Evolutionary conservation across 257 asterid species (phyloP).

Genomic region (Apocynum venetum): DNA sequence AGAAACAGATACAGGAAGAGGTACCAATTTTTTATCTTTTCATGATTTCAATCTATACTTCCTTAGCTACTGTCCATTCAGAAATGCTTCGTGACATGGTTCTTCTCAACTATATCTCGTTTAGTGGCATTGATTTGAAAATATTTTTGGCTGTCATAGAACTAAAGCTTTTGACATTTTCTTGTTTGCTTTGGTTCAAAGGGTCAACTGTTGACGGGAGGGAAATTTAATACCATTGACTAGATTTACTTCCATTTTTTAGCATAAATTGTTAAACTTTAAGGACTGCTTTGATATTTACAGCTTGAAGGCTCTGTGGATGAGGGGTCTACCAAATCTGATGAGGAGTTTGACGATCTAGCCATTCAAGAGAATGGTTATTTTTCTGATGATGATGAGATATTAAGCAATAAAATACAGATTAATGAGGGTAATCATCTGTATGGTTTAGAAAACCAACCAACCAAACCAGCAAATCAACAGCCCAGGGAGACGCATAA

Average conservation of each 20-base stretch:
- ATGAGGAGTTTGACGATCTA: slow-evolving; percentile 90
- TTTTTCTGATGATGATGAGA: slow-evolving; percentile 46
- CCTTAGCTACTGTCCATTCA: not conserved
- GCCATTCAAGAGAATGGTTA: slow-evolving; percentile 61
- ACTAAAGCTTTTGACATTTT: too few species aligned
- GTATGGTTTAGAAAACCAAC: slow-evolving; percentile 21
- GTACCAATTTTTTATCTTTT: slow-evolving; percentile 24
- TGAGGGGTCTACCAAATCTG: slow-evolving; percentile 74
- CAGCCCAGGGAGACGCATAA: slow-evolving; percentile 33
- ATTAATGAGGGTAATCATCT: slow-evolving; percentile 6
- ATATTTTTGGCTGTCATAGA: too few species aligned
- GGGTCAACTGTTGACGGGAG: not conserved
- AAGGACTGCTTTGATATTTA: not conserved
- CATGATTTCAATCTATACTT: not conserved
- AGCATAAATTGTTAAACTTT: not conserved
- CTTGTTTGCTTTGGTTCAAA: not conserved
- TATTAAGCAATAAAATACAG: slow-evolving; percentile 17
- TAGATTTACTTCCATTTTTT: not conserved
- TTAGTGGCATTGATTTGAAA: not conserved
- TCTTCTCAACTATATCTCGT: too few species aligned
- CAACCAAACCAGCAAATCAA: slow-evolving; percentile 5
- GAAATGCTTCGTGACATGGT: not conserved
- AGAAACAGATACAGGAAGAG: slow-evolving; percentile 59
- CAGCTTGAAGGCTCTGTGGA: slow-evolving; percentile 95
- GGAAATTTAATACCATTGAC: not conserved